phyloP scores from a whole-genome alignment of 2,329 filamentous ascomycete species.

The Cryphonectria carpinicola region DNA sequence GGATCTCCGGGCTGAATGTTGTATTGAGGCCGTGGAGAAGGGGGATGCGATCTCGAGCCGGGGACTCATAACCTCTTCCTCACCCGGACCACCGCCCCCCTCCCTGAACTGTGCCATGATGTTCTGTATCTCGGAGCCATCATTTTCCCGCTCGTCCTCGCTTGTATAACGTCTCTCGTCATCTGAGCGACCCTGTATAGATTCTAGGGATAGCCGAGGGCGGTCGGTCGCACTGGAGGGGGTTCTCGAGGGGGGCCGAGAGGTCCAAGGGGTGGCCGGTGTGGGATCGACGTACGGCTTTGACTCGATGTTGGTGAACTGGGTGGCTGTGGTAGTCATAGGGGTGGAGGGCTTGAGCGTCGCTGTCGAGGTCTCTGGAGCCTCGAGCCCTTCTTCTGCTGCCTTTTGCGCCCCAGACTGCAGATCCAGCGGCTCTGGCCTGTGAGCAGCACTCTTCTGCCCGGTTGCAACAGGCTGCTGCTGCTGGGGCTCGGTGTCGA shows the following conservation, averaged over 20 bases:
- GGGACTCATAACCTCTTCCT: slow-evolving; percentile 90
- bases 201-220: slow-evolving; percentile 46
- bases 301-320: slow-evolving; percentile 54
- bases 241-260: slow-evolving; percentile 62
- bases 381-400: slow-evolving; percentile 24
- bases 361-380: slow-evolving; percentile 51
- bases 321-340: slow-evolving; percentile 42
- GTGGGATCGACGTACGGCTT: slow-evolving; percentile 60
- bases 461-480: slow-evolving; percentile 1
- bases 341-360: slow-evolving; percentile 53
- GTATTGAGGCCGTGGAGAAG: slow-evolving; percentile 60
- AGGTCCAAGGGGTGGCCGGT: slow-evolving; percentile 58
- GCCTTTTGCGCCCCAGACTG: slow-evolving; percentile 18
- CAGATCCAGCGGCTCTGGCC: slow-evolving; percentile 1
- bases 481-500: slow-evolving; percentile 7
- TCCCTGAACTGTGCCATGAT: slow-evolving; percentile 97
- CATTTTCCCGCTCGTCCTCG: slow-evolving; percentile 68
- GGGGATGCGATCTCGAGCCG: slow-evolving; percentile 82
- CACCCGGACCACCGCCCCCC: slow-evolving; percentile 69
- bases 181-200: slow-evolving; percentile 60
- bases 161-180: slow-evolving; percentile 62
- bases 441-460: not conserved
- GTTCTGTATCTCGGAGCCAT: slow-evolving; percentile 87
- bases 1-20: slow-evolving; percentile 82
- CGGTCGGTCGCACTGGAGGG: slow-evolving; percentile 59